Evolutionary conservation across 164 flowering plant genomes (phyloP).

Genomic region (Vitis labrusca): DNA sequence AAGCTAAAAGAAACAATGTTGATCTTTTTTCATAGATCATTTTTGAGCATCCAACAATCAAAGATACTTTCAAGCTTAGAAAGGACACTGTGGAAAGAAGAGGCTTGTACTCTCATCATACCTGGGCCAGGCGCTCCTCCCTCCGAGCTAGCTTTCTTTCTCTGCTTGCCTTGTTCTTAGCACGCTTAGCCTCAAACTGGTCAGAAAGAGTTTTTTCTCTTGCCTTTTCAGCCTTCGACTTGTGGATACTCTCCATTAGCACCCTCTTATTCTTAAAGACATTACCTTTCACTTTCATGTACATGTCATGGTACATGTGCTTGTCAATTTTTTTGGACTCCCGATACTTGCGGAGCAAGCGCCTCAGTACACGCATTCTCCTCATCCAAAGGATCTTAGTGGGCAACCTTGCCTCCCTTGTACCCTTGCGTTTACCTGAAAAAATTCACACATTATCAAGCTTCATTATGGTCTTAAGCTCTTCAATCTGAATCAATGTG

Average conservation of each 20-base stretch:
- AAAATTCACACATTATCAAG: not conserved
- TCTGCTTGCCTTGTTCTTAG: conserved; percentile 48
- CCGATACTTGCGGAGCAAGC: conserved; percentile 37
- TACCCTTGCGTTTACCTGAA: conserved; percentile 46
- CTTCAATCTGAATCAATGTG: not conserved
- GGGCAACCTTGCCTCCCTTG: conserved; percentile 46
- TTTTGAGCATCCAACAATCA: no score
- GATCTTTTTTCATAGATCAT: no score
- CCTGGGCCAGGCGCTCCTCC: conserved; percentile 43
- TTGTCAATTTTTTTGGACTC: conserved; percentile 44
- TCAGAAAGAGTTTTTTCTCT: conserved; percentile 46
- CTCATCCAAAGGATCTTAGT: conserved; percentile 44
- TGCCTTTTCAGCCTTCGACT: conserved; percentile 47
- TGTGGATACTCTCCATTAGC: conserved; percentile 47
- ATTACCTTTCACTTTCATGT: conserved; percentile 48
- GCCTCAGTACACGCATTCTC: conserved; percentile 45
- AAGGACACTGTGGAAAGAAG: no score
- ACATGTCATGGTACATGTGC: conserved; percentile 51
- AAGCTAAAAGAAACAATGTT: no score
- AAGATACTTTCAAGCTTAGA: no score
- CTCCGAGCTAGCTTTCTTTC: conserved; percentile 42
- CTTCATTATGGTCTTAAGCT: not conserved
- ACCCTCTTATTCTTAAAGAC: conserved; percentile 47
- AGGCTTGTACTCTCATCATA: not conserved
- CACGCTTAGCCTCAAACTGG: conserved; percentile 46